phyloP scores from a whole-genome alignment of 2,329 filamentous ascomycete genomes.

The Dothistroma septosporum region DNA sequence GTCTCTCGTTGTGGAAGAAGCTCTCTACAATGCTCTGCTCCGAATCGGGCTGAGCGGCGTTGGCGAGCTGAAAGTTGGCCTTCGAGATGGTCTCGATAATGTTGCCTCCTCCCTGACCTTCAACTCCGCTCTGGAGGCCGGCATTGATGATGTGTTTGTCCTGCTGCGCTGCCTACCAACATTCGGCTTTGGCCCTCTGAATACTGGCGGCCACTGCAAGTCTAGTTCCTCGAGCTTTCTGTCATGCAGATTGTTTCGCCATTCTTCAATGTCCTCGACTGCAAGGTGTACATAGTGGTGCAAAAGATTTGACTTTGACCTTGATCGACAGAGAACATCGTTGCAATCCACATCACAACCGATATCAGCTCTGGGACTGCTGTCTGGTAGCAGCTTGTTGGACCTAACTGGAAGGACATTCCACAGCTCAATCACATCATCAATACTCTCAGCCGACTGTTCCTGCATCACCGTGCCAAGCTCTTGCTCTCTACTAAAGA shows the following conservation, averaged over 20 bases:
- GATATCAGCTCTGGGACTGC: background rate
- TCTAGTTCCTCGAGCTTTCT: conserved; percentile 9
- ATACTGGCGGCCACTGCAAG: conserved; percentile 9
- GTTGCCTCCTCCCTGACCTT: background rate
- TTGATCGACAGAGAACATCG: conserved; percentile 1
- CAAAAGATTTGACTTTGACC: background rate
- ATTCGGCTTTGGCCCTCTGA: conserved; percentile 8
- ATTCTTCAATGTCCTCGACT: background rate
- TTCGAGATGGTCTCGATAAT: background rate
- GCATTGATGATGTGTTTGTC: background rate
- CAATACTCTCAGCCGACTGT: conserved; percentile 5
- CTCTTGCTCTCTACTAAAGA: conserved; percentile 16
- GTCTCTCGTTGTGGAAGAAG: background rate
- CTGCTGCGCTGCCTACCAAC: conserved; percentile 3
- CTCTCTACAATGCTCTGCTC: background rate
- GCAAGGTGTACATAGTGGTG: background rate
- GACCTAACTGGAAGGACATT: conserved; percentile 1
- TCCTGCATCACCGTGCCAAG: conserved; percentile 17
- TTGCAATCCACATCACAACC: conserved; percentile 7
- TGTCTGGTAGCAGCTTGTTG: conserved; percentile 7
- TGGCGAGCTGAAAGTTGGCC: background rate
- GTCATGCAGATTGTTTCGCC: background rate
- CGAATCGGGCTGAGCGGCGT: background rate
- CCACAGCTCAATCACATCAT: conserved; percentile 19
- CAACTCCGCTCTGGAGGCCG: background rate